Base-by-base conservation (phyloP, 352 stramenopile genomes). In the Pythium plurisporium region DNA sequence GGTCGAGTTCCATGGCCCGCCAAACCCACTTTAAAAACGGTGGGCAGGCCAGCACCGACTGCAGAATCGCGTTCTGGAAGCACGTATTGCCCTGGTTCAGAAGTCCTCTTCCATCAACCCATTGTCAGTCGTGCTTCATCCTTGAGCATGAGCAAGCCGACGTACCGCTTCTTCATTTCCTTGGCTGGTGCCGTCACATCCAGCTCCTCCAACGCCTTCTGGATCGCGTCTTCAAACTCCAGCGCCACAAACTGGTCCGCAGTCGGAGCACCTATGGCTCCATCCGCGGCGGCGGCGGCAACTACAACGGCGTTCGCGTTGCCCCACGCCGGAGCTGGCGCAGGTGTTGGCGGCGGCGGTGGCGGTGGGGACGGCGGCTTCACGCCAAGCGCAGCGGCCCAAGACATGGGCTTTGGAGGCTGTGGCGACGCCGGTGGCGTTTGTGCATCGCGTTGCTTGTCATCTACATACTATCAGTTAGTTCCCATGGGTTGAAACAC, bases 61-160 rank as follows among this genome's bases (percentile, higher is more conserved):
- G 84, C 67, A 94, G 72, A 47, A 91, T 94, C 12, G 89, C 84
- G 55, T 94, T 94, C 70, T 94, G 84, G 66, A 94, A 94, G 67
- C 84, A 94, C 50, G 84, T 94, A 52, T 94, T 94, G 64, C 84
- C 84, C 53, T 94, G 84, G 54, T 94, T 94, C 62, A 91, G 62
- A 12, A 94, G 67, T 1, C 84, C 84, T 55, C 78, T 90, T 34
- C 17, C 26, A 20, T 15, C 30, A 17, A 52, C 33, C 22, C 25
- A 19, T 27, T 3, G 11, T 48, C 17, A 48, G 41, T 33, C 7
- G 19, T 31, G 41, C 10, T 48, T 1, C 33, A 38, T 33, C 30
- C 27, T 23, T 37, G 12, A 58, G 6, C 20, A 23, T 17, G 7
- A 10, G 10, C 38, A 20, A 5, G 12, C 27, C 25, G n/a, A 44